These are phyloP conservation scores for Fusarium marasasianum DNA, from an alignment of 2,329 filamentous ascomycete genomes.

Conservation along the genomic window DNA sequence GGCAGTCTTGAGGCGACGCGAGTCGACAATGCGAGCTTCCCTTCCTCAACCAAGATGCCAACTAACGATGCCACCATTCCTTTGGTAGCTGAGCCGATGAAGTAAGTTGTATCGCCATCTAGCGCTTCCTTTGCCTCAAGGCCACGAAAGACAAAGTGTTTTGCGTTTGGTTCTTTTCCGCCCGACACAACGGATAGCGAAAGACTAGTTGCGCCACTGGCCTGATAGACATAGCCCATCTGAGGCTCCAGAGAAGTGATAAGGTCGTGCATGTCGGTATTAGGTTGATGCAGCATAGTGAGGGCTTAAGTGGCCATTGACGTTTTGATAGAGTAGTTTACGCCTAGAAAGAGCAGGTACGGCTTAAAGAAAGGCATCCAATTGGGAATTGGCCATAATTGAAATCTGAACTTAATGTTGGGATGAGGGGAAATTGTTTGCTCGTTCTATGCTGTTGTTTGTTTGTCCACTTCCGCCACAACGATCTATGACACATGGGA, in stretches of 20 bases:
- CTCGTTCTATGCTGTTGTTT: rapidly evolving
- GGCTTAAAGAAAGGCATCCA: too few relatives aligned
- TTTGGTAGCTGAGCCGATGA: background rate
- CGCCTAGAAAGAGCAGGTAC: rapidly evolving
- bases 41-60: background rate
- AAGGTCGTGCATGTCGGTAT: rapidly evolving
- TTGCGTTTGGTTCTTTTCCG: background rate
- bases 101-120: background rate
- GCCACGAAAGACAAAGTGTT: background rate
- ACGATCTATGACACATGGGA: too few relatives aligned
- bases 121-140: background rate
- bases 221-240: background rate
- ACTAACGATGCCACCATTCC: rapidly evolving
- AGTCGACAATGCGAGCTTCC: background rate
- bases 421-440: too few relatives aligned
- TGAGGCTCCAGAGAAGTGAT: background rate
- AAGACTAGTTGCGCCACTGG: rapidly evolving
- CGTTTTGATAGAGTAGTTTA: too few relatives aligned
- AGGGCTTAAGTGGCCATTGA: too few relatives aligned
- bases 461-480: too few relatives aligned
- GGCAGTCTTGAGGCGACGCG: background rate
- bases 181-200: background rate
- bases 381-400: too few relatives aligned
- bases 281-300: too few relatives aligned
- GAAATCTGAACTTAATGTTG: too few relatives aligned